A percentile compares a stretch with the other conserved stretches of the same genome.
These are phyloP conservation scores for Trametes cubensis DNA, from an alignment of 768 basidiomycete species.

Conservation along the genomic window DNA sequence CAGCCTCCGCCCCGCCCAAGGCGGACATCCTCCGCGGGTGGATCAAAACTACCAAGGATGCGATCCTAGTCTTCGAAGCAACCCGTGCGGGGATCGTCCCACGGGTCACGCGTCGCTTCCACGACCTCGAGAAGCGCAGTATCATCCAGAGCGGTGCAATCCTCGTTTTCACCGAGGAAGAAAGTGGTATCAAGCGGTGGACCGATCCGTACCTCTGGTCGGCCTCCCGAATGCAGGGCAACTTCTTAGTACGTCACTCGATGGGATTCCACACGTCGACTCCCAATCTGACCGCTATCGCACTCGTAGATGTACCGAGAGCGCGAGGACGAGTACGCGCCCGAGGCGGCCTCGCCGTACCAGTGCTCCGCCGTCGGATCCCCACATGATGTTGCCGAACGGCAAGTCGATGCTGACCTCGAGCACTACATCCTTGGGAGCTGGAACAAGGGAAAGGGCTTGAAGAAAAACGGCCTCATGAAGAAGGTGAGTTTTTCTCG, in stretches of 20 bases:
- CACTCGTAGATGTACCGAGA: slow-evolving; percentile 24
- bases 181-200: slow-evolving; percentile 29
- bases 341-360: slow-evolving; percentile 15
- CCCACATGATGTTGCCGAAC: neutral
- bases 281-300: neutral
- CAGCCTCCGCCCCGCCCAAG: slow-evolving; percentile 11
- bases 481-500: slow-evolving; percentile 22
- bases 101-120: slow-evolving; percentile 27
- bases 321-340: slow-evolving; percentile 20
- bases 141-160: slow-evolving; percentile 27
- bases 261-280: neutral
- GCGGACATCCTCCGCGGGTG: slow-evolving; percentile 25
- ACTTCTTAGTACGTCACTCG: slow-evolving; percentile 21
- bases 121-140: slow-evolving; percentile 26
- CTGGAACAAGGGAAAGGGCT: slow-evolving; percentile 26
- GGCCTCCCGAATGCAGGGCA: slow-evolving; percentile 27
- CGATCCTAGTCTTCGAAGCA: slow-evolving; percentile 27
- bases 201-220: slow-evolving; percentile 28
- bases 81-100: slow-evolving; percentile 25
- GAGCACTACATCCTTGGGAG: slow-evolving; percentile 27
- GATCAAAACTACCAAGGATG: slow-evolving; percentile 27
- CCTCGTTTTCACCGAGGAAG: slow-evolving; percentile 28
- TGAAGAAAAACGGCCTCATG: slow-evolving; percentile 28
- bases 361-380: slow-evolving; percentile 16
- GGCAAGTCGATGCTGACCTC: slow-evolving; percentile 16